phyloP scores from a whole-genome alignment of 2,329 filamentous ascomycete genomes.

The Hypoxylon sp. region DNA sequence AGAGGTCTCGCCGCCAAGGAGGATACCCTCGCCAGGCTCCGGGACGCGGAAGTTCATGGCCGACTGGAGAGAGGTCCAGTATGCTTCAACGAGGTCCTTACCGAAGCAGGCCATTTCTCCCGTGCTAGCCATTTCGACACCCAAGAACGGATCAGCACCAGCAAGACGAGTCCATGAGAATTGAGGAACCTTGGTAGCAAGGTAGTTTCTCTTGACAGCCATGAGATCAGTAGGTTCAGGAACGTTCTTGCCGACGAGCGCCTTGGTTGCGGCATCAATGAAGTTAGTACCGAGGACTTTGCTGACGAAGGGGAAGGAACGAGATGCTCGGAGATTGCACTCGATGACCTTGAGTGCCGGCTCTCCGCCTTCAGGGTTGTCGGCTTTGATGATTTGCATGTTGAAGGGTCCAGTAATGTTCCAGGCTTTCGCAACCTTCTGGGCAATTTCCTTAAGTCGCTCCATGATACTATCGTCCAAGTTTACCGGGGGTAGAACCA shows the following conservation, averaged over 20 bases:
- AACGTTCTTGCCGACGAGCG: slow-evolving; percentile 86
- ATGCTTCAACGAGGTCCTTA: slow-evolving; percentile 94
- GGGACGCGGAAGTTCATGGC: slow-evolving; percentile 99
- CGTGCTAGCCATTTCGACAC: slow-evolving; percentile 96
- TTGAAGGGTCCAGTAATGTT: slow-evolving; percentile 98
- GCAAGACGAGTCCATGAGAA: slow-evolving; percentile 99
- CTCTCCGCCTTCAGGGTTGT: slow-evolving; percentile 80
- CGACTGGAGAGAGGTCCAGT: slow-evolving; percentile 96
- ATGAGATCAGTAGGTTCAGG: slow-evolving; percentile 91
- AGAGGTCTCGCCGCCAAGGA: slow-evolving; percentile 88
- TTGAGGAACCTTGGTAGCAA: slow-evolving; percentile 97
- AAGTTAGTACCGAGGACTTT: slow-evolving; percentile 98
- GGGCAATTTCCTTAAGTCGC: slow-evolving; percentile 93
- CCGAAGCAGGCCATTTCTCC: slow-evolving; percentile 99
- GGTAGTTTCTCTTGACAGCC: slow-evolving; percentile 88
- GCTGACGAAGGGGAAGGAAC: slow-evolving; percentile 98
- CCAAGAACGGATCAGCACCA: slow-evolving; percentile 96
- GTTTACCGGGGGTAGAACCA: slow-evolving; percentile 88
- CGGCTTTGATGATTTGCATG: slow-evolving; percentile 99
- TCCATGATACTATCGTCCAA: slow-evolving; percentile 84
- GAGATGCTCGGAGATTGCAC: slow-evolving; percentile 96
- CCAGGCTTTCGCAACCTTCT: slow-evolving; percentile 98
- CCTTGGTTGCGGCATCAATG: slow-evolving; percentile 94
- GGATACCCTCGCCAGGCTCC: slow-evolving; percentile 92
- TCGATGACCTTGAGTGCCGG: slow-evolving; percentile 94